Percentiles rank a stretch among this genome's conserved stretches.
Conservation (phyloP, 495 filamentous ascomycete genomes). For the Penicillium pancosmium region DNA sequence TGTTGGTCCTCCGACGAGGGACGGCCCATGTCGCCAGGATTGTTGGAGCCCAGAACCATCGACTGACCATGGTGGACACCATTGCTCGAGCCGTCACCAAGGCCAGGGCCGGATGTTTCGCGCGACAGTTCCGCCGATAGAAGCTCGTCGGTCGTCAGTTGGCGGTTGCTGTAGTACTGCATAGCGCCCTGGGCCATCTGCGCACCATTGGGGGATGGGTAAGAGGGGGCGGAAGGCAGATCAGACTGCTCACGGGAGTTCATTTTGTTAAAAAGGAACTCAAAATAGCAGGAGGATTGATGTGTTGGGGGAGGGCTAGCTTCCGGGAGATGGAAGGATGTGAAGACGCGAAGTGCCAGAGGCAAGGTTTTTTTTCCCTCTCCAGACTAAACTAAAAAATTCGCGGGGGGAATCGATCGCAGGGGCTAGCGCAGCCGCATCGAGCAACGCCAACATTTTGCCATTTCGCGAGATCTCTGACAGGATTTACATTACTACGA, state of each 20-base stretch:
- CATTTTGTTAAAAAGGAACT: slow-evolving; percentile 31
- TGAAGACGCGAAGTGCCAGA: slow-evolving; percentile 38
- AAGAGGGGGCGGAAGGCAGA: slow-evolving; percentile 51
- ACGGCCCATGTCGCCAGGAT: slow-evolving; percentile 45
- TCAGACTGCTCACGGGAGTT: slow-evolving; percentile 52
- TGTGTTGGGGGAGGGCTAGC: slow-evolving; percentile 25
- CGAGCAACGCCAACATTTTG: slow-evolving; percentile 40
- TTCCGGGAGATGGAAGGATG: slow-evolving; percentile 33
- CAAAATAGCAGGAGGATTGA: slow-evolving; percentile 12
- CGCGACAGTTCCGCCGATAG: slow-evolving; percentile 50
- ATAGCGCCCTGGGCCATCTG: slow-evolving; percentile 52
- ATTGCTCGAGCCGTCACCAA: slow-evolving; percentile 46
- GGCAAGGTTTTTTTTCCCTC: slow-evolving; percentile 40
- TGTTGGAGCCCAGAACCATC: slow-evolving; percentile 47
- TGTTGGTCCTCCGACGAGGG: slow-evolving; percentile 45
- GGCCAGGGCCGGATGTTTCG: slow-evolving; percentile 44
- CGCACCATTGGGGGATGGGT: slow-evolving; percentile 52
- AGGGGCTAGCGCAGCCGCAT: slow-evolving; percentile 47
- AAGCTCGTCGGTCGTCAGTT: slow-evolving; percentile 51
- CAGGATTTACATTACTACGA: not conserved
- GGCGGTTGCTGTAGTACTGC: slow-evolving; percentile 50
- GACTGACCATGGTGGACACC: slow-evolving; percentile 46
- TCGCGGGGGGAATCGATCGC: slow-evolving; percentile 38
- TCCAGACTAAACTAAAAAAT: slow-evolving; percentile 36
- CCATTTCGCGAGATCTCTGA: slow-evolving; percentile 6